Base-by-base conservation (phyloP, 2,329 filamentous ascomycete species). In the Clonostachys rhizophaga region DNA sequence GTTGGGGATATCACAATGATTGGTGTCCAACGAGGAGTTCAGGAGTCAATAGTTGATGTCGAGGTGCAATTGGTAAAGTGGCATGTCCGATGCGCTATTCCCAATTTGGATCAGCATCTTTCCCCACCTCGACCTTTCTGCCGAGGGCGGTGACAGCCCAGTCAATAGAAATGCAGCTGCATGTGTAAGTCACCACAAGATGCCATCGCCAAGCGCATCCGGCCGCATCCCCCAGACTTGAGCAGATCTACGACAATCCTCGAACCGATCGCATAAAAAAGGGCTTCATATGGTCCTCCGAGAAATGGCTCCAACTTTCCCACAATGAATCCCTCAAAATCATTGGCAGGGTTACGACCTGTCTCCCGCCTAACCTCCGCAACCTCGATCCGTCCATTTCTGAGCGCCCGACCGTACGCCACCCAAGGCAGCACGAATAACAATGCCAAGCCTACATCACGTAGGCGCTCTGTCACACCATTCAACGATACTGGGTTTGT, bases 401-500 rank as follows among this genome's bases (percentile, higher is more conserved):
- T 70, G 44, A 66, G 67, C 49, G 72, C 40, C 53, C 75, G 81
- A 58, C 62, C 67, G 44, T 86, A 85, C 68, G 78, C 84, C 50
- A 84, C 81, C 41, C 74, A 84, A 44, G 78, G 71, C 49, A 70
- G 69, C 50, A 55, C 74, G 17, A 63, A 62, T 17, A 54, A 68
- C 13, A 53, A 62, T 6, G 50, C 65, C 1, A 49, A 51, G 50
- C 55, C 75, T 12, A 60, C 67, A 12, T 63, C 83, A 24, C 79
- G 76, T 52, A 78, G 89, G 46, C 84, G 79, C 58, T 76, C 83
- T 37, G 83, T 96, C 24, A 96, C 91, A 0, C 80, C 92, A 0
- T 84, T 91, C 58, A 94, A 90, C 57, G 92, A 96, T 57, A 87
- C 90, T 59, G 92, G 92, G 8, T 77, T 79, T 52, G 83, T 96